phyloP scores from a whole-genome alignment of 2,329 filamentous ascomycete species.

The Thielaviopsis musarum region DNA sequence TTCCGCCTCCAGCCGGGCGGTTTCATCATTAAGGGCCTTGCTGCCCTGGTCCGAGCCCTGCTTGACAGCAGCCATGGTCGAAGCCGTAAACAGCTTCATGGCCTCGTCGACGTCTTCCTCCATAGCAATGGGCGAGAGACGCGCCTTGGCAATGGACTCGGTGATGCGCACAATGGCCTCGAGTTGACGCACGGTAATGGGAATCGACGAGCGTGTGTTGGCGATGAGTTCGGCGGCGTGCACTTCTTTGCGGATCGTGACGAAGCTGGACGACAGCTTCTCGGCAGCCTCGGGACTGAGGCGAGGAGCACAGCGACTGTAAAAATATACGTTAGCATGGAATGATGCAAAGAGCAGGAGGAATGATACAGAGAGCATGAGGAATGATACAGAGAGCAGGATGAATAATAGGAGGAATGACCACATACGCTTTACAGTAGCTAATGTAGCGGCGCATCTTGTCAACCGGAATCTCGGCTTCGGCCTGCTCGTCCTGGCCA shows the following conservation, averaged over 20 bases:
- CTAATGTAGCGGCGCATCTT: constrained; percentile 96
- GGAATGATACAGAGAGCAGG: neutral
- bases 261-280: constrained; percentile 93
- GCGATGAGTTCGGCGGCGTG: constrained; percentile 80
- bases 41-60: constrained; percentile 72
- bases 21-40: constrained; percentile 82
- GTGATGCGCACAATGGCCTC: constrained; percentile 96
- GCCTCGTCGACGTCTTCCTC: constrained; percentile 93
- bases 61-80: constrained; percentile 94
- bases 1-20: constrained; percentile 73
- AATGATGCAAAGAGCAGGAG: neutral
- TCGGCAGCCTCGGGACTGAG: constrained; percentile 83
- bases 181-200: constrained; percentile 91
- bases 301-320: constrained; percentile 74
- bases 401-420: constrained; percentile 18
- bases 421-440: constrained; percentile 78
- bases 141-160: constrained; percentile 84
- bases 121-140: constrained; percentile 68
- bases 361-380: too few relatives aligned
- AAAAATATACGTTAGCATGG: constrained; percentile 17
- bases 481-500: constrained; percentile 57
- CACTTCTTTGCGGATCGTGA: constrained; percentile 86
- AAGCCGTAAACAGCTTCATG: constrained; percentile 88
- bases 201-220: constrained; percentile 81
- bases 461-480: constrained; percentile 82